These are phyloP conservation scores for Dichotomopilus funicola DNA, from an alignment of 2,329 filamentous ascomycete species.

Conservation along the genomic window DNA sequence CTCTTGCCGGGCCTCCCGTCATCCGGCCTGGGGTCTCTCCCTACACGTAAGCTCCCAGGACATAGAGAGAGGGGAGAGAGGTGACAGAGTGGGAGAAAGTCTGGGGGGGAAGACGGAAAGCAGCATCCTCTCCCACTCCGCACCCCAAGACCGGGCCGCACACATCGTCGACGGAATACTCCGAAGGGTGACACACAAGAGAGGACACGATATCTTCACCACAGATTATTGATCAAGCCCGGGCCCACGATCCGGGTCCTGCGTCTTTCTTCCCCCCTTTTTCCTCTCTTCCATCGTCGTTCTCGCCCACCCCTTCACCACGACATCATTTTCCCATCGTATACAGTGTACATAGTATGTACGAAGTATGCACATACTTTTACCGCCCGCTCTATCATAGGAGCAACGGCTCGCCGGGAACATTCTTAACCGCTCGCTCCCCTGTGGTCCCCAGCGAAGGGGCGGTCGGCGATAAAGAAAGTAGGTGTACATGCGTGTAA, in stretches of 20 bases:
- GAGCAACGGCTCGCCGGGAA: neutral
- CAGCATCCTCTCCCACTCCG: neutral
- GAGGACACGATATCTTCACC: conserved; percentile 9
- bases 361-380: neutral
- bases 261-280: neutral
- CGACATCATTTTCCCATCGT: neutral
- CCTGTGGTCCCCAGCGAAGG: neutral
- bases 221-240: neutral
- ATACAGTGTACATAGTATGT: too few species aligned
- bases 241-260: conserved; percentile 3
- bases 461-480: too few species aligned
- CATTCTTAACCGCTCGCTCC: neutral
- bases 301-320: neutral
- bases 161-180: neutral
- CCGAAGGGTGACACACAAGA: neutral
- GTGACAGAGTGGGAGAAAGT: too few species aligned
- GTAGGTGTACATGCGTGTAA: too few species aligned
- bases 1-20: conserved; percentile 6
- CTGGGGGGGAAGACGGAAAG: neutral
- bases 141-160: neutral
- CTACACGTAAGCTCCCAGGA: too few species aligned
- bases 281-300: neutral
- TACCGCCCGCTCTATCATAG: neutral
- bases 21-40: neutral
- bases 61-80: too few species aligned